A percentile compares a stretch with the other conserved stretches of the same genome.
Conservation (phyloP, 106 monocot genomes). For the Platanthera zijinensis region DNA sequence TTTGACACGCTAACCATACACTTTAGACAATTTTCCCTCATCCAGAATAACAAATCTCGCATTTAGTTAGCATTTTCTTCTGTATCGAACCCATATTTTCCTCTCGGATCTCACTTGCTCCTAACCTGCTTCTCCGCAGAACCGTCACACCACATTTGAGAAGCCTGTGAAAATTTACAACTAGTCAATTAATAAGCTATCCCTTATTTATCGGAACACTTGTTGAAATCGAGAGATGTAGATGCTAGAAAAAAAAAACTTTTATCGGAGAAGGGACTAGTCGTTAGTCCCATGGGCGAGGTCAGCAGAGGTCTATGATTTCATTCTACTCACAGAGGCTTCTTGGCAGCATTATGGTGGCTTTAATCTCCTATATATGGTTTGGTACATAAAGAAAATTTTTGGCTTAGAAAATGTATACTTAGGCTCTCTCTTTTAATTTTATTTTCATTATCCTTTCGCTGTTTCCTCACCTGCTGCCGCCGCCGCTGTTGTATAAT, state of each 20-base stretch:
- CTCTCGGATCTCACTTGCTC: neutral
- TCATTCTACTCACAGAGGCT: no score
- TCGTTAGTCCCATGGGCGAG: neutral
- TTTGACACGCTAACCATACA: neutral
- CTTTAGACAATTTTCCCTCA: neutral
- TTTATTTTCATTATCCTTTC: no score
- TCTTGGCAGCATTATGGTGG: neutral
- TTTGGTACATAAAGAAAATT: neutral
- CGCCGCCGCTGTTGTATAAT: neutral
- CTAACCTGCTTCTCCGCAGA: slow-evolving; percentile 20
- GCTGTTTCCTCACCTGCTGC: no score
- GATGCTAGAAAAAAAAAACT: neutral
- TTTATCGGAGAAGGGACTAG: neutral
- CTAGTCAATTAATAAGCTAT: slow-evolving; percentile 8
- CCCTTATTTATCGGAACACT: neutral
- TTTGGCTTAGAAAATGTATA: slow-evolving; percentile 1
- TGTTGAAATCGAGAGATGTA: no score
- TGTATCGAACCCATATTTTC: no score
- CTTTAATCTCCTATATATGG: neutral
- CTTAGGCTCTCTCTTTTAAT: neutral
- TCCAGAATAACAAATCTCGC: neutral
- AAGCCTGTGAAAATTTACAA: slow-evolving; percentile 80
- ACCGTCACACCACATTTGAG: slow-evolving; percentile 45
- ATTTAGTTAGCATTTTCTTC: neutral
- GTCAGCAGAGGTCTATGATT: no score